A percentile compares a stretch with the other conserved stretches of the same genome.
Evolutionary conservation across 2,329 filamentous ascomycete genomes (phyloP).

Genomic region (Verticillium dahliae): DNA sequence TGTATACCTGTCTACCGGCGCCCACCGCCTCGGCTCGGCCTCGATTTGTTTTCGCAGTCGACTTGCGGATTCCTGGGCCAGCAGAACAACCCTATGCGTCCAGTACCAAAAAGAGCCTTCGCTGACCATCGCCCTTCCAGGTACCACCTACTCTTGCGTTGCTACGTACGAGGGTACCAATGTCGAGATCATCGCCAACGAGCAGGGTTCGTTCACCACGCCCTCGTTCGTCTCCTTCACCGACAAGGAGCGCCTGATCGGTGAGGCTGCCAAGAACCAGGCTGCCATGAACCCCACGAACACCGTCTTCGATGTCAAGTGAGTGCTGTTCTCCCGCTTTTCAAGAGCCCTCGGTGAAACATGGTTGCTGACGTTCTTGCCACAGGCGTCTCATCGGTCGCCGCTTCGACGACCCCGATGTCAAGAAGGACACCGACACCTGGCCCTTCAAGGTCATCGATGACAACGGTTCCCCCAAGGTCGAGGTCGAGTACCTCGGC

Average conservation of each 20-base stretch:
- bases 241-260: constrained; percentile 96
- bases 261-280: constrained; percentile 99
- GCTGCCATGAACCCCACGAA: constrained; percentile 98
- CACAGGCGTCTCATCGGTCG: constrained; percentile 92
- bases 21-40: constrained; percentile 5
- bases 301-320: constrained; percentile 99
- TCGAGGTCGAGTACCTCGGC: constrained; percentile 92
- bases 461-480: constrained; percentile 78
- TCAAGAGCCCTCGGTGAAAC: background rate
- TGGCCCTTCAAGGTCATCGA: constrained; percentile 99
- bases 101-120: background rate
- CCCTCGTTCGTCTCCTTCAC: constrained; percentile 99
- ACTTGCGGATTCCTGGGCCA: background rate
- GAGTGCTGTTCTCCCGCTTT: constrained; percentile 29
- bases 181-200: constrained; percentile 99
- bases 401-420: constrained; percentile 87
- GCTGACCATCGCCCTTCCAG: constrained; percentile 36
- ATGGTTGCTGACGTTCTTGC: background rate
- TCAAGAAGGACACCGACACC: constrained; percentile 98
- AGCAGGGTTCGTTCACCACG: constrained; percentile 98
- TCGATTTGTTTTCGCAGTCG: background rate
- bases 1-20: background rate
- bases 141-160: constrained; percentile 99
- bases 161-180: constrained; percentile 99
- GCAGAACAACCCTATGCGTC: background rate